Base-by-base conservation (phyloP, 1,284 basidiomycete genomes). In the Trametes sp. region DNA sequence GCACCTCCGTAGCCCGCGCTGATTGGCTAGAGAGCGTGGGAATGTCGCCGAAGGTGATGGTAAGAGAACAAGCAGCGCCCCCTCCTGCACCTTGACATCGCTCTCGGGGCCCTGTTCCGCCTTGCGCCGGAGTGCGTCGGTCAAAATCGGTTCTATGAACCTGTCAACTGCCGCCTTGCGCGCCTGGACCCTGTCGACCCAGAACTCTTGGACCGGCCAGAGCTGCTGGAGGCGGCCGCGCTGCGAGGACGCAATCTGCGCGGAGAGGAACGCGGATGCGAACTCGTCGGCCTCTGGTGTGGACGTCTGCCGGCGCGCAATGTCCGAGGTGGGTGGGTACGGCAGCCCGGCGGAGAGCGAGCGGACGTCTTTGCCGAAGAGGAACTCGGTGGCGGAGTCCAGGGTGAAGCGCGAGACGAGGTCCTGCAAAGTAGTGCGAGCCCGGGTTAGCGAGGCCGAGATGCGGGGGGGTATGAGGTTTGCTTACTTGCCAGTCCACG, bases 171-270 rank as follows among this genome's bases (percentile, higher is more conserved):
- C 65, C 61, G 78, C 75, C 81, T 85, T 84, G 7, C 78, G 76
- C 29, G 75, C 72, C 46, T 73, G 71, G 6, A 81, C 80, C 56
- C 76, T 74, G 65, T 87, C 83, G n/a, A 73, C 64, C 50, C 71
- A 79, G 13, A 86, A 78, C 65, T 88, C 85, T 2, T 70, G 70
- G 3, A 87, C 64, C 9, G 83, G 82, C 85, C 86, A 87, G 4
- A 77, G 59, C 70, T 72, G 74, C 50, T 59, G 62, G 55, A 53
- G 63, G 8, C 63, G 75, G 52, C 76, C 71, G 6, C 85, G 77
- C 50, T 70, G 64, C 3, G 82, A 73, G 31, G 80, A 78, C 4
- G 74, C 62, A 19, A 74, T 68, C 60, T 84, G 85, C 23, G 71
- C 70, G 4, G 58, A 13, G 73, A 61, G 19, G 67, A 73, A 74